Evolutionary conservation across 768 basidiomycete genomes (phyloP), one percentile per base, ranked within the genome.

Genomic region (Hysterangium stoloniferum): DNA sequence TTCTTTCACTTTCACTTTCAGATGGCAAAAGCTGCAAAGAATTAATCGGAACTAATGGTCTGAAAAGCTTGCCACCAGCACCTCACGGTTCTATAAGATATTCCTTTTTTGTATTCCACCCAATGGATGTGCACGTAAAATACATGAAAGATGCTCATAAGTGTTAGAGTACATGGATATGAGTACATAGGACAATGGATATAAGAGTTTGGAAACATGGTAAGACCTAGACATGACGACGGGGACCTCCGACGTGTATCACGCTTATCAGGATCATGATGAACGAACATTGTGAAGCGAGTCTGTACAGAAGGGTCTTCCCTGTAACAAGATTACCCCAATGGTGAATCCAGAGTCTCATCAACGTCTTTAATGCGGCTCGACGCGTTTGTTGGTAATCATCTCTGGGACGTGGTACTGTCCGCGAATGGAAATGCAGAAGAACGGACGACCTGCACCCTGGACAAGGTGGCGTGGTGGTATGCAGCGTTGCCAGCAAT

Each of bases 391-490:
- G 37, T 27, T 24, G 27, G 17, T 22, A 13, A 4, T 27, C 13
- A 31, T 41, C 20, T n/a, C 20, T 11, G 12, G 25, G 36, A 31
- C 38, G 49, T 40, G 29, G 19, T 19, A 45, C 24, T n/a, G 49
- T 22, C 19, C 49, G 49, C 6, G 49, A 41, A 37, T 33, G 43
- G 20, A 58, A 56, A 36, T 52, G 48, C 3, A 58, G 34, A 4
- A 54, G 32, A 6, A 58, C 52, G 5, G 57, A 47, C 2, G 56
- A 57, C 9, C 57, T 38, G 27, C 57, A 58, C 6, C 56, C 57
- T 15, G 57, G 57, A 54, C 57, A 58, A 11, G 57, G 56, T 5
- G 58, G 58, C 12, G 46, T 56, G 7, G 52, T 46, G 2, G 58
- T 59, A 29, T 48, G 40, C 38, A 55, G 24, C 12, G 37, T 50